Percentiles rank a stretch among this genome's conserved stretches.
These are phyloP conservation scores for Neobulgaria alba DNA, from an alignment of 2,329 filamentous ascomycete species.

Conservation along the genomic window DNA sequence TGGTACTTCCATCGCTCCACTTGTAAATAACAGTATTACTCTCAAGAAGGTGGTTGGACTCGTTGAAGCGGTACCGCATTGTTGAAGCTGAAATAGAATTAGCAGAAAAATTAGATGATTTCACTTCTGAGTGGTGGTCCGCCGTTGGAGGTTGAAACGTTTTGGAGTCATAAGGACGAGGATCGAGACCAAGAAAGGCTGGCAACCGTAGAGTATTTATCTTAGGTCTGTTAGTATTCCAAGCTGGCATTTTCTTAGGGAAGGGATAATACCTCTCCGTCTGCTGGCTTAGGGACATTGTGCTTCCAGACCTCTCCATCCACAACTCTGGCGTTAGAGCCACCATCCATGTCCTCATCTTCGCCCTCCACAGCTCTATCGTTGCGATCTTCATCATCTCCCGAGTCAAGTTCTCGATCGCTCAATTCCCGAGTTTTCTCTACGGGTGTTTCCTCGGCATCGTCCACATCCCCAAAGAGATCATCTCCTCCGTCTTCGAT, in stretches of 20 bases:
- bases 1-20: slow-evolving; percentile 74
- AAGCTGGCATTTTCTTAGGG: background rate
- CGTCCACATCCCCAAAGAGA: slow-evolving; percentile 55
- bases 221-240: slow-evolving; percentile 33
- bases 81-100: slow-evolving; percentile 53
- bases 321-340: slow-evolving; percentile 44
- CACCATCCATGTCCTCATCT: slow-evolving; percentile 34
- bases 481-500: slow-evolving; percentile 47
- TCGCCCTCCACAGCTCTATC: slow-evolving; percentile 43
- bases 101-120: slow-evolving; percentile 42
- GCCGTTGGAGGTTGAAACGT: slow-evolving; percentile 56
- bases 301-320: slow-evolving; percentile 61
- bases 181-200: slow-evolving; percentile 61
- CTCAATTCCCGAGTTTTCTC: slow-evolving; percentile 36
- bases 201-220: slow-evolving; percentile 64
- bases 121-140: slow-evolving; percentile 42
- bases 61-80: slow-evolving; percentile 60
- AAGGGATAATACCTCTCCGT: slow-evolving; percentile 49
- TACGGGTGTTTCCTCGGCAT: slow-evolving; percentile 35
- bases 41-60: slow-evolving; percentile 54
- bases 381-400: slow-evolving; percentile 52
- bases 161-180: slow-evolving; percentile 56
- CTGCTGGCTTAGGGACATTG: slow-evolving; percentile 59
- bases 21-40: slow-evolving; percentile 68
- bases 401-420: slow-evolving; percentile 54